Conservation (phyloP, 306 rosid genomes). For the Cicer pinnatifidum region DNA sequence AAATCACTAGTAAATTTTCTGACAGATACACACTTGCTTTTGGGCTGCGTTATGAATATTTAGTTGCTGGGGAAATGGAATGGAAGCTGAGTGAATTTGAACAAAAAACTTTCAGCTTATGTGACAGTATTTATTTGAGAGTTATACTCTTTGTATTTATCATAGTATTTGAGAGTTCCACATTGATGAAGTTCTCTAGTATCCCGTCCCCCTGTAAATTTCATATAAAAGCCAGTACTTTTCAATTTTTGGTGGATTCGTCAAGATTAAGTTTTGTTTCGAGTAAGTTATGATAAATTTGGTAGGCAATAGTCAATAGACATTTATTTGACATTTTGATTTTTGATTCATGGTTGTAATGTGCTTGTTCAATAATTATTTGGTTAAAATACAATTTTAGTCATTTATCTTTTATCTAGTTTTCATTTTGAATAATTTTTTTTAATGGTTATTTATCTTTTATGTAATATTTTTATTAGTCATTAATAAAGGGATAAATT, state of each 20-base stretch:
- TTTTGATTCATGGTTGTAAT: no score
- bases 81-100: conserved; percentile 9
- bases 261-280: not conserved
- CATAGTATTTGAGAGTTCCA: not conserved
- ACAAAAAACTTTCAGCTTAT: conserved; percentile 2
- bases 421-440: no score
- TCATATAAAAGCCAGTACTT: not conserved
- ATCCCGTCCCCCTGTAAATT: conserved; percentile 35
- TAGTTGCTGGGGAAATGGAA: conserved; percentile 5
- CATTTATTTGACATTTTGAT: conserved; percentile 10
- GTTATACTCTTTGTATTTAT: conserved; percentile 16
- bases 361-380: not conserved
- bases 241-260: conserved; percentile 2
- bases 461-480: no score
- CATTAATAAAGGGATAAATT: no score
- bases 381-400: no score
- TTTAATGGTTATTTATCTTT: no score
- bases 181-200: conserved; percentile 18
- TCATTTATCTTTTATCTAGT: no score
- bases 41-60: conserved; percentile 11
- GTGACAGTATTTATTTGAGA: not conserved
- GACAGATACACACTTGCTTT: not conserved
- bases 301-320: not conserved
- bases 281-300: not conserved
- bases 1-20: not conserved